Conservation (phyloP, 495 filamentous ascomycete genomes). For the Penicillium ucsense region DNA sequence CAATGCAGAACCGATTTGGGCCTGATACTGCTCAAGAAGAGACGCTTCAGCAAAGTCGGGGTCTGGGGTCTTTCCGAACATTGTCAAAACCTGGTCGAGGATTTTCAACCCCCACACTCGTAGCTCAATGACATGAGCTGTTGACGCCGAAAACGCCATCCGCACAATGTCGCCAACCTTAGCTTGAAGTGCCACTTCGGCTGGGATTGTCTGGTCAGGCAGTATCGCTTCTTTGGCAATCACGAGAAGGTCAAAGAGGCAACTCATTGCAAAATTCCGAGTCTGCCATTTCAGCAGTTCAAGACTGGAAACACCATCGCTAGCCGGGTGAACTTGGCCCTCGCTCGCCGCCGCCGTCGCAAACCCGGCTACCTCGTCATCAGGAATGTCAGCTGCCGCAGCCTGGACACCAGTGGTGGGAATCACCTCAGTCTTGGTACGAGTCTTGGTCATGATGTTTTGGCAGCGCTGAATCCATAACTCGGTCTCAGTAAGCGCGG, state of each 20-base stretch:
- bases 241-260: conserved; percentile 72
- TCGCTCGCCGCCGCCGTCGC: conserved; percentile 57
- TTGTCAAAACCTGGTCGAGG: conserved; percentile 83
- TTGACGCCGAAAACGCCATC: conserved; percentile 96
- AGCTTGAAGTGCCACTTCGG: conserved; percentile 66
- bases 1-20: conserved; percentile 91
- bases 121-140: conserved; percentile 80
- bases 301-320: conserved; percentile 56
- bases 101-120: conserved; percentile 85
- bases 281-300: conserved; percentile 94
- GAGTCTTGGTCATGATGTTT: conserved; percentile 78
- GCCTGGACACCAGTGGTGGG: conserved; percentile 38
- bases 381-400: conserved; percentile 64
- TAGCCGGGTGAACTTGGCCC: conserved; percentile 52
- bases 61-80: conserved; percentile 93
- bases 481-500: conserved; percentile 62
- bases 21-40: conserved; percentile 94
- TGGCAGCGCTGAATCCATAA: conserved; percentile 85
- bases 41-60: conserved; percentile 94
- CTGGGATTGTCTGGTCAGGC: conserved; percentile 58
- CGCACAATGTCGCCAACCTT: conserved; percentile 88
- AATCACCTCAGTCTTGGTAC: conserved; percentile 44
- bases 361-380: conserved; percentile 96
- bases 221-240: conserved; percentile 64
- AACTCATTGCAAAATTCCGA: conserved; percentile 86